Percentiles rank a stretch among this genome's conserved stretches.
Evolutionary conservation across 495 filamentous ascomycete species (phyloP).

Genomic region (Hypoxylon cercidicola): DNA sequence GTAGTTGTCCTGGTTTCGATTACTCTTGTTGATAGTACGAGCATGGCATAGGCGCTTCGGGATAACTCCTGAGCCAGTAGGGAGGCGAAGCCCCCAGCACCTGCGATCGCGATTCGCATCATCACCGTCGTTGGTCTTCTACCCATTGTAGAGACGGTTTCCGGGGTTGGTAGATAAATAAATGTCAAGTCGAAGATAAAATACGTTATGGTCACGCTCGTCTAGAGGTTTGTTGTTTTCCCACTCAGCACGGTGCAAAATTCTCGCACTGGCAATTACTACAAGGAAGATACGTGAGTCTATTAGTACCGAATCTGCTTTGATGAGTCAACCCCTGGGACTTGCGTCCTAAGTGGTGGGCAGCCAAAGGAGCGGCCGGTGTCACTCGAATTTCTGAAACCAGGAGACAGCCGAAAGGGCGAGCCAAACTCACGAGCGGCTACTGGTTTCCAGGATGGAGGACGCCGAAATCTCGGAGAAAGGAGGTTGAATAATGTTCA

Average conservation of each 20-base stretch:
- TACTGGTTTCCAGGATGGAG: conserved; percentile 38
- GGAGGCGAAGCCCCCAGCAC: conserved; percentile 73
- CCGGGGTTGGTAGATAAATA: conserved; percentile 23
- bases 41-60: conserved; percentile 69
- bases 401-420: conserved; percentile 33
- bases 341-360: conserved; percentile 37
- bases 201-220: conserved; percentile 26
- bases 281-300: conserved; percentile 36
- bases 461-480: conserved; percentile 37
- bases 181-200: conserved; percentile 11
- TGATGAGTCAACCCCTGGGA: conserved; percentile 45
- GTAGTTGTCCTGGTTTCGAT: conserved; percentile 22
- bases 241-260: conserved; percentile 32
- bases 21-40: conserved; percentile 75
- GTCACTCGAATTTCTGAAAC: conserved; percentile 43
- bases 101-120: conserved; percentile 80
- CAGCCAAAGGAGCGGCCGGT: conserved; percentile 33
- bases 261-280: conserved; percentile 36
- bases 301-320: conserved; percentile 34
- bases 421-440: conserved; percentile 30
- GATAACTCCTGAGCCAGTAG: conserved; percentile 69
- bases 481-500: conserved; percentile 30
- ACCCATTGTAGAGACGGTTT: conserved; percentile 47
- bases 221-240: conserved; percentile 18
- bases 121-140: conserved; percentile 51